Conservation (phyloP, 768 basidiomycete genomes). For the Termitomyces titanicus region DNA sequence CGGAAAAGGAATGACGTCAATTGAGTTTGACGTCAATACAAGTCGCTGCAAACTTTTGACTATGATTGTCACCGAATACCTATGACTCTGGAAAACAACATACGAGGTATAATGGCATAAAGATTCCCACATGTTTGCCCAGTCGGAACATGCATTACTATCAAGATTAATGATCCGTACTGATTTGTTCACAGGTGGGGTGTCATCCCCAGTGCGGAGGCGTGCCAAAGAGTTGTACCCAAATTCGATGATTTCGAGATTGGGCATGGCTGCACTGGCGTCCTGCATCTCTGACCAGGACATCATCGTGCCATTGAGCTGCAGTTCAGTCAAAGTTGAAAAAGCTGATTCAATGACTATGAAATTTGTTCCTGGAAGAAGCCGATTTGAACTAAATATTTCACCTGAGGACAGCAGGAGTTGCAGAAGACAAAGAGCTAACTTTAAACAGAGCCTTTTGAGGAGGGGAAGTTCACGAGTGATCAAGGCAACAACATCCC, state of each 20-base stretch:
- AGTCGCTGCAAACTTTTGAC: slow-evolving; percentile 58
- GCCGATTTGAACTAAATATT: slow-evolving; percentile 60
- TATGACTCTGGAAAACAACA: slow-evolving; percentile 19
- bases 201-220: slow-evolving; percentile 23
- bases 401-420: slow-evolving; percentile 14
- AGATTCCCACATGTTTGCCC: slow-evolving; percentile 46
- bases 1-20: slow-evolving; percentile 47
- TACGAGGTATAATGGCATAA: slow-evolving; percentile 46
- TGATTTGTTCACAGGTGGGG: slow-evolving; percentile 19
- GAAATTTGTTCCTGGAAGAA: slow-evolving; percentile 37
- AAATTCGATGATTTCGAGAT: slow-evolving; percentile 55
- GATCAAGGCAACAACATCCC: slow-evolving; percentile 69
- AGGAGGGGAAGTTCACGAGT: slow-evolving; percentile 57
- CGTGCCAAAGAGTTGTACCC: slow-evolving; percentile 61
- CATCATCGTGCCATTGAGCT: slow-evolving; percentile 70
- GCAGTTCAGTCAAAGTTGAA: slow-evolving; percentile 54
- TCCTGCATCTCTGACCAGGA: slow-evolving; percentile 64
- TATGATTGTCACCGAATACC: slow-evolving; percentile 8
- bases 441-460: slow-evolving; percentile 77
- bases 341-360: slow-evolving; percentile 40
- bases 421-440: slow-evolving; percentile 25
- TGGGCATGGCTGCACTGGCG: slow-evolving; percentile 51
- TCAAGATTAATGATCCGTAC: slow-evolving; percentile 67
- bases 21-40: slow-evolving; percentile 60
- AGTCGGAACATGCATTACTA: slow-evolving; percentile 56